phyloP scores from a whole-genome alignment of 108 stramenopile species.

The Nitzschia sp. region DNA sequence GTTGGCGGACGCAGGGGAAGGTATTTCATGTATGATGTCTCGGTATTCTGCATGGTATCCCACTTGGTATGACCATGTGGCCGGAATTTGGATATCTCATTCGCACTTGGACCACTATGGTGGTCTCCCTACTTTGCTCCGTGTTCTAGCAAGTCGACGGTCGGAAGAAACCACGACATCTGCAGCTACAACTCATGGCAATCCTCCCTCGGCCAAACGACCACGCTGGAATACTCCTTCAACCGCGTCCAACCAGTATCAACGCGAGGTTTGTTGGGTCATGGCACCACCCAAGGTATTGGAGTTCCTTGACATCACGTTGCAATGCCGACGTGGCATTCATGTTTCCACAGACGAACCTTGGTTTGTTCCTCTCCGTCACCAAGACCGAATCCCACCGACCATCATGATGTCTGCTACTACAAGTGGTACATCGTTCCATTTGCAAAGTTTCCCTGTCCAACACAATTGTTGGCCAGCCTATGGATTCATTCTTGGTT shows the following conservation, averaged over 20 bases:
- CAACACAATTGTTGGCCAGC: slow-evolving; percentile 67
- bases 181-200: slow-evolving; percentile 6
- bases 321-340: slow-evolving; percentile 24
- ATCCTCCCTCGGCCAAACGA: not conserved
- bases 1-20: slow-evolving; percentile 80
- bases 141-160: slow-evolving; percentile 30
- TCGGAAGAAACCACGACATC: not conserved
- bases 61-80: slow-evolving; percentile 36
- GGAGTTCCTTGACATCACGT: slow-evolving; percentile 35
- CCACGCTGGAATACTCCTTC: not conserved
- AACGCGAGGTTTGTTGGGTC: slow-evolving; percentile 17
- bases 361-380: slow-evolving; percentile 18
- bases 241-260: not conserved
- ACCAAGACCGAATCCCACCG: slow-evolving; percentile 14
- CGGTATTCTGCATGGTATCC: slow-evolving; percentile 26
- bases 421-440: slow-evolving; percentile 35
- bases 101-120: slow-evolving; percentile 84
- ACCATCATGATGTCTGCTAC: slow-evolving; percentile 13
- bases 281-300: slow-evolving; percentile 37
- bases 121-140: slow-evolving; percentile 52
- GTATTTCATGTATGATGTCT: slow-evolving; percentile 54
- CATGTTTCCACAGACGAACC: not conserved
- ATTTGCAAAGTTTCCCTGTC: slow-evolving; percentile 60
- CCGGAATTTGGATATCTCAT: slow-evolving; percentile 83
- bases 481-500: slow-evolving; percentile 58